Evolutionary conservation across 805 yeast species (phyloP), one percentile per base, ranked within the genome.

Genomic region (Vanderwaltozyma tropicalis): DNA sequence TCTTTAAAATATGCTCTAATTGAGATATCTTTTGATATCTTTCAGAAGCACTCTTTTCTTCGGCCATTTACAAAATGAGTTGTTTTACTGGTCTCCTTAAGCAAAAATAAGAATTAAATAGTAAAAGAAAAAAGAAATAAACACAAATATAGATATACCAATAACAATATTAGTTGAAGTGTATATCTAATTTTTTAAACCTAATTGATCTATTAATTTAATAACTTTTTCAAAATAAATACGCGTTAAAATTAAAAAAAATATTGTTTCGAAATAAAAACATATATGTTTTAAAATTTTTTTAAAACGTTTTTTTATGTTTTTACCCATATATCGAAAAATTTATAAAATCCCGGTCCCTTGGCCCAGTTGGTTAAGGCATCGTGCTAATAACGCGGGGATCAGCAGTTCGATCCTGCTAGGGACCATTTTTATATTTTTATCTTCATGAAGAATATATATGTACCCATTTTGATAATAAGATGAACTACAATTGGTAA

Each of bases 21-120:
- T 89, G 99, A 3, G 96, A 80, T 33, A 92, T 77, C 66, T 84
- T 85, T 62, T 89, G 97, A 64, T 92, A 92, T 51, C 84, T 87
- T 37, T 81, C 82, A 39, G 78, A 63, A 43, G 77, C 72, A 39
- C 65, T 53, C 47, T 69, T 71, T 20, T 46, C 46, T 21, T 48
- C 27, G 21, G 44, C 32, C 46, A 41, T 45, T 19, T n/a, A n/a
- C n/a, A n/a, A 28, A 3, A 25, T 29, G 9, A 11, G 17, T 7
- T 15, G 8, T 28, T 8, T 22, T 7, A 8, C 25, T 22, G 25
- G 25, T 22, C 11, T 22, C 7, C 25, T 22, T 22, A 22, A 22
- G 11, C 11, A 7, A 22, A 22, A 7, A 22, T 7, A 11, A 22
- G 11, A 22, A 8, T 22, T 8, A 22, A 22, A 8, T 14, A 3